Base-by-base conservation (phyloP, 148 eudicot genomes). In the Chenopodium formosanum region DNA sequence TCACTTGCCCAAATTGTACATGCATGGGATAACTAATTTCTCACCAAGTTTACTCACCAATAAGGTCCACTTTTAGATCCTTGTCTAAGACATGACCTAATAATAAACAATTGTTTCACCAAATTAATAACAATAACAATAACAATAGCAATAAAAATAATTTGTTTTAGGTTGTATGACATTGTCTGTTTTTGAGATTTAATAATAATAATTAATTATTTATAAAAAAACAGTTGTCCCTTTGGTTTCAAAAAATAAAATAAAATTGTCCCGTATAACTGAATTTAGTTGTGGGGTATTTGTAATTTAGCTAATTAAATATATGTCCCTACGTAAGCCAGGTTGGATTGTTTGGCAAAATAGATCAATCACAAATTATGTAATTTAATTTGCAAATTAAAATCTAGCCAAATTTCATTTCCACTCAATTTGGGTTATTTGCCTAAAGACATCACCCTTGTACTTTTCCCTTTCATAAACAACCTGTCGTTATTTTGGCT, bases 391-490 rank as follows among this genome's bases (percentile, higher is more conserved):
- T 52, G 56, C 12, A 13, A 25, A 25, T 25, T 25, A 25, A 58
- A 14, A 58, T 58, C 63, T 58, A 4, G 7, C 25, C 23, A 62
- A 56, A 4, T 29, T 70, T 70, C 17, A 9, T 37, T 37, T 44
- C 56, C 58, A 71, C 48, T 40, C 46, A 22, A 73, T 46, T 46
- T 9, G 56, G 76, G 37, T 46, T 44, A 73, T 22, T 3, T 4
- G 56, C 58, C 76, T 73, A 20, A 40, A 58, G 76, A 29, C 58
- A 44, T 73, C 58, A 47, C 75, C 75, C 75, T 17, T 73, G 58
- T n/a, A 73, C 76, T 56, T 11, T 46, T 73, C 53, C 76, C 76
- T 73, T 73, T 73, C 76, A 73, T 19, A 73, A 19, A 44, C 76
- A 73, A 73, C 56, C 76, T 73, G 25, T 73, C 44, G 58, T 31